A percentile compares a stretch with the other conserved stretches of the same genome.
Conservation (phyloP, 305 asterid species). For the Petunia hybrid region DNA sequence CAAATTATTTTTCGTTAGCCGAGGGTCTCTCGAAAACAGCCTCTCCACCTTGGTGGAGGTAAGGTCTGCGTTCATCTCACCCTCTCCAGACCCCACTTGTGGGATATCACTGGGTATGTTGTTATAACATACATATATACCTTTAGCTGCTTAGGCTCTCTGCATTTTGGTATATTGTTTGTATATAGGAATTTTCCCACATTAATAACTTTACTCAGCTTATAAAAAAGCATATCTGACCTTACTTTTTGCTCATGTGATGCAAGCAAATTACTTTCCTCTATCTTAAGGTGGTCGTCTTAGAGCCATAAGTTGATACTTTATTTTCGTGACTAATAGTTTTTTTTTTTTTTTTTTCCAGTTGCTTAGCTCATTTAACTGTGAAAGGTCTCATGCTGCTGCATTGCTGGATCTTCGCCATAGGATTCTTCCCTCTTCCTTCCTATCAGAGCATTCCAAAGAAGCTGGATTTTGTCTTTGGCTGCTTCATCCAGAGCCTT, state of each 20-base stretch:
- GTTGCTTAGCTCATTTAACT: slow-evolving; percentile 85
- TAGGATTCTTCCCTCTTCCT: slow-evolving; percentile 93
- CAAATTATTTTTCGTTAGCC: no score
- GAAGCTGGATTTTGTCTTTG: slow-evolving; percentile 98
- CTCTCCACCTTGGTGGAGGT: no score
- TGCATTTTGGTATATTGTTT: background rate
- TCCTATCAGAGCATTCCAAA: slow-evolving; percentile 82
- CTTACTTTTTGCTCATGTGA: background rate
- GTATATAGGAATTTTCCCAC: slow-evolving; percentile 1
- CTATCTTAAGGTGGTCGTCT: background rate
- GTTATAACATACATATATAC: background rate
- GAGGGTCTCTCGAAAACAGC: no score
- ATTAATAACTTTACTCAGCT: background rate
- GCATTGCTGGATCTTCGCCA: slow-evolving; percentile 88
- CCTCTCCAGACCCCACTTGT: no score
- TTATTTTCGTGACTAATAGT: slow-evolving; percentile 31
- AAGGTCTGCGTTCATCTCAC: no score
- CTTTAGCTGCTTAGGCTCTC: background rate
- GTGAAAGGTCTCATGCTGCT: slow-evolving; percentile 78
- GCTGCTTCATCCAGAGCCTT: slow-evolving; percentile 95
- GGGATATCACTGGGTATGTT: background rate
- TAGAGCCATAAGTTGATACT: slow-evolving; percentile 24
- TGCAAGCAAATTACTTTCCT: slow-evolving; percentile 12
- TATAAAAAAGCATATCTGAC: background rate
- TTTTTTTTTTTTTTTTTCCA: slow-evolving; percentile 53